Base-by-base conservation (phyloP, 2,329 filamentous ascomycete species). In the Ilyonectria sp. region DNA sequence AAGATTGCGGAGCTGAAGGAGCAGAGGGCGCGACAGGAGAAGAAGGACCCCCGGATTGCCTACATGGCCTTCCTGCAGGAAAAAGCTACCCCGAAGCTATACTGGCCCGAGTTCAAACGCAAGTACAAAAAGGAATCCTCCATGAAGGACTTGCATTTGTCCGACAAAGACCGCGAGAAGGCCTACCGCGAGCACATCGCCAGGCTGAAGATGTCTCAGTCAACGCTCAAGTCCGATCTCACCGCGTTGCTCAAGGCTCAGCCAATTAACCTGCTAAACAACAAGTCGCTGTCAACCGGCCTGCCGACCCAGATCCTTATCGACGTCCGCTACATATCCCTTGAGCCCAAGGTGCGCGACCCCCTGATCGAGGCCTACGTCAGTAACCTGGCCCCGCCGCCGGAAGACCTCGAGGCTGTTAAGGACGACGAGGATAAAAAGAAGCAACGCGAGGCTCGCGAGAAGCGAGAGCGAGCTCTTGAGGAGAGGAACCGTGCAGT, bases 51-150 rank as follows among this genome's bases (percentile, higher is more conserved):
- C 1, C 86, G 88, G 53, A 92, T 97, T 71, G 90, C 92, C 1
- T 99, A 97, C 79, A 83, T 98, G 67, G 87, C 89, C 0, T 92
- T 99, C 70, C 84, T 99, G 33, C 90, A 95, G 70, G 89, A 92
- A 55, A 89, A 94, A 72, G 95, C 95, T 0, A 96, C 92, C 0
- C 92, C 94, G 0, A 98, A 97, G 82, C 86, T 99, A 1, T 99
- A 97, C 85, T 99, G 96, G 96, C 92, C 94, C 0, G 96, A 99
- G 79, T 99, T 99, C 82, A 94, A 93, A 75, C 87, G 96, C 37
- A 99, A 98, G 78, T 96, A 90, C 81, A 92, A 92, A 71, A 95
- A 92, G 71, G 94, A 97, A 70, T 81, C 88, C 0, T 88, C 91
- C 59, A 94, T 99, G 92, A 92, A 91, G 68, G 92, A 95, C 66